Evolutionary conservation across 306 rosid species (phyloP).

Genomic region (cucumber (Cucumis sativus)): Cucumber_9930_V3 NC_026661.2:16538501-16539000

Average conservation of each 20-base stretch:
- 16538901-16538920: constrained; percentile 97
- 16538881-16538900: constrained; percentile 59
- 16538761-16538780: neutral
- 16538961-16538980: constrained; percentile 26
- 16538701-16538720: neutral
- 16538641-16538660: neutral
- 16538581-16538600: neutral
- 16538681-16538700: neutral
- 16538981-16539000: constrained; percentile 7
- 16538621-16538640: neutral
- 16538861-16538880: constrained; percentile 91
- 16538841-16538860: constrained; percentile 97
- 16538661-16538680: neutral
- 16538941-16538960: constrained; percentile 98
- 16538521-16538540: neutral
- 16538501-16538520: neutral
- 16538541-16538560: neutral
- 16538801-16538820: constrained; percentile 7
- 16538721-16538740: neutral
- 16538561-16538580: neutral
- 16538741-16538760: neutral
- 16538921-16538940: constrained; percentile 99
- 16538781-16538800: neutral
- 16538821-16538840: constrained; percentile 70
- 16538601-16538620: neutral